Percentiles rank a stretch among this genome's conserved stretches.
phyloP scores from a whole-genome alignment of 805 yeast species.

The Myxozyma monticola region DNA sequence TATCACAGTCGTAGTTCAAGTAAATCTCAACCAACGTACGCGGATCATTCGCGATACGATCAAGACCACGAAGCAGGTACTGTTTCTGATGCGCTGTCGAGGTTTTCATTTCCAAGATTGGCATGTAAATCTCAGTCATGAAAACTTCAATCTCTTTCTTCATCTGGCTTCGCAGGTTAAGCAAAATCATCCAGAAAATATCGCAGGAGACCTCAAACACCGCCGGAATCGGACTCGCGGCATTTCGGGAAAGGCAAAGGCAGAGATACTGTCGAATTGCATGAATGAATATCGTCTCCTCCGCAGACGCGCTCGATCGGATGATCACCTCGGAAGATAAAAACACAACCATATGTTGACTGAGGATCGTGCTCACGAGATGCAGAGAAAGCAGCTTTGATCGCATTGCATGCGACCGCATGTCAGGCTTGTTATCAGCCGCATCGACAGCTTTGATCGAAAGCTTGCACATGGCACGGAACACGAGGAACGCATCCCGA shows the following conservation, averaged over 20 bases:
- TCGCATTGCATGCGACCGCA: constrained; percentile 86
- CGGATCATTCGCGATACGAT: constrained; percentile 83
- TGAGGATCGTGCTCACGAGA: constrained; percentile 79
- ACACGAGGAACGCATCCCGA: constrained; percentile 88
- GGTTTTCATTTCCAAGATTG: constrained; percentile 87
- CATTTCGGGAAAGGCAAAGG: constrained; percentile 80
- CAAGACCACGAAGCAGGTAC: constrained; percentile 76
- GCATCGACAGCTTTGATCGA: constrained; percentile 79
- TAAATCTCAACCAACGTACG: constrained; percentile 88
- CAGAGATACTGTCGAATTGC: constrained; percentile 84
- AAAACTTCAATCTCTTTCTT: constrained; percentile 93
- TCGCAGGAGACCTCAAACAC: constrained; percentile 90
- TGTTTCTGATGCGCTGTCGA: constrained; percentile 92
- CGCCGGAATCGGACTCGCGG: constrained; percentile 87
- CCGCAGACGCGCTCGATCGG: constrained; percentile 36
- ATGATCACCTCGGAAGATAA: constrained; percentile 46
- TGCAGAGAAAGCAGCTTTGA: constrained; percentile 87
- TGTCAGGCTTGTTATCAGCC: constrained; percentile 49
- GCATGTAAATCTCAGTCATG: constrained; percentile 88
- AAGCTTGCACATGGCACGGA: constrained; percentile 92
- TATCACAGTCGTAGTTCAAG: constrained; percentile 92
- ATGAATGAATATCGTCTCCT: constrained; percentile 64
- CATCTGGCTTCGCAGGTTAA: constrained; percentile 81
- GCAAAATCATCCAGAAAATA: constrained; percentile 85
- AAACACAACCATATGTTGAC: constrained; percentile 82